These are phyloP conservation scores for Colletotrichum melonis DNA, from an alignment of 2,329 filamentous ascomycete genomes.

Conservation along the genomic window DNA sequence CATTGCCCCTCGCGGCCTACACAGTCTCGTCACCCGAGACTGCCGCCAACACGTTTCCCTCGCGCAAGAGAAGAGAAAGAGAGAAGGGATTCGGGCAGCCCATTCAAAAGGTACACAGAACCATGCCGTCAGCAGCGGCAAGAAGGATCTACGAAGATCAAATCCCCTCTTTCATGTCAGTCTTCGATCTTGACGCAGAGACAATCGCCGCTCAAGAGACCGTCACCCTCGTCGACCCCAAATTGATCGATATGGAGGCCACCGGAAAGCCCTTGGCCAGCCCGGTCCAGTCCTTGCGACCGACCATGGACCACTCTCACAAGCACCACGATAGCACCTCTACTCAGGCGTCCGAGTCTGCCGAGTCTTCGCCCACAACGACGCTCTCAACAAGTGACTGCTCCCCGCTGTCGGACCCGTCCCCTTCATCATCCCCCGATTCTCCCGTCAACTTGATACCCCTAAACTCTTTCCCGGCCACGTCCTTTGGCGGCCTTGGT, in stretches of 20 bases:
- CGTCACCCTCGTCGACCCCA: slow-evolving; percentile 65
- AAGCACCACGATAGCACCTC: slow-evolving; percentile 83
- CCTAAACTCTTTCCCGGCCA: slow-evolving; percentile 74
- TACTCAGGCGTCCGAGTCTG: slow-evolving; percentile 83
- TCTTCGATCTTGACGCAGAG: slow-evolving; percentile 74
- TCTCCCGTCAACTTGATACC: slow-evolving; percentile 83
- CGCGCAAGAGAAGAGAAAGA: slow-evolving; percentile 36
- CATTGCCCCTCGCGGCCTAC: slow-evolving; percentile 16
- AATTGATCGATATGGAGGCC: slow-evolving; percentile 60
- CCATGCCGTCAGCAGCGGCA: slow-evolving; percentile 72
- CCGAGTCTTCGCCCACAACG: slow-evolving; percentile 94
- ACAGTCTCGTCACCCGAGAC: slow-evolving; percentile 34
- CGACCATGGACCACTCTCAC: slow-evolving; percentile 65
- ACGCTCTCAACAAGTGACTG: slow-evolving; percentile 94
- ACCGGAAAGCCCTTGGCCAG: slow-evolving; percentile 50
- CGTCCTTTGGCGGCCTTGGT: slow-evolving; percentile 62
- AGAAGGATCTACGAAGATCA: slow-evolving; percentile 74
- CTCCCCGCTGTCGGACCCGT: slow-evolving; percentile 88
- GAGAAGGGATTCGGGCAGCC: slow-evolving; percentile 34
- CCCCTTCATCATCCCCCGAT: slow-evolving; percentile 91
- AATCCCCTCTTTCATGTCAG: slow-evolving; percentile 82
- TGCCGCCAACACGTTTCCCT: slow-evolving; percentile 31
- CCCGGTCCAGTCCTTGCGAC: slow-evolving; percentile 49
- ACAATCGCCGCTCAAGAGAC: slow-evolving; percentile 64
- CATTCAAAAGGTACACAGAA: slow-evolving; percentile 41